These are phyloP conservation scores for Apocynum venetum DNA, from an alignment of 257 asterid species.

Conservation along the genomic window DNA sequence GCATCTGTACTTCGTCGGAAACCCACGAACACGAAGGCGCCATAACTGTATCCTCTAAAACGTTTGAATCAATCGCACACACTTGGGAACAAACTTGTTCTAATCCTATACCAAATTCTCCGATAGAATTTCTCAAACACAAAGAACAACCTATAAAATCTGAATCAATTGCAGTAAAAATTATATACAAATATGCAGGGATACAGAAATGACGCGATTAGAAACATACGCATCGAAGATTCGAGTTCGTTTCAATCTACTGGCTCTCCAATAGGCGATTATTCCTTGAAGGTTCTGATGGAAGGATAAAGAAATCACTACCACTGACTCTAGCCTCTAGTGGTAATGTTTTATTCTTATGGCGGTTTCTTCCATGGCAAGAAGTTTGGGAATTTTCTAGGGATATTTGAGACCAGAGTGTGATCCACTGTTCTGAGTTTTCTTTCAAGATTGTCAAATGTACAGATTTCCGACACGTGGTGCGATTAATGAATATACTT, in stretches of 20 bases:
- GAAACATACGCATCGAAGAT: background rate
- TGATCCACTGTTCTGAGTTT: background rate
- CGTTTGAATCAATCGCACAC: background rate
- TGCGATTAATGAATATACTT: no score
- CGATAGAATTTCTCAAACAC: background rate
- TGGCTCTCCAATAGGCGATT: background rate
- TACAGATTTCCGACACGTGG: slow-evolving; percentile 13
- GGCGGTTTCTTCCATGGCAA: slow-evolving; percentile 28
- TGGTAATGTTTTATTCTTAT: background rate
- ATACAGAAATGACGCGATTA: slow-evolving; percentile 3
- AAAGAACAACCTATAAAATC: background rate
- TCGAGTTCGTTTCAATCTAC: background rate
- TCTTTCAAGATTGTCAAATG: background rate
- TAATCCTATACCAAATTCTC: background rate
- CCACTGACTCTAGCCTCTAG: background rate
- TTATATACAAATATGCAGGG: background rate
- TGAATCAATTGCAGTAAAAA: background rate
- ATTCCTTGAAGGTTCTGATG: background rate
- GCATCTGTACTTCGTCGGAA: slow-evolving; percentile 27
- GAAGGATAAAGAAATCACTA: background rate
- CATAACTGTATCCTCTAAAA: slow-evolving; percentile 30
- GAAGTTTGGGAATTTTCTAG: slow-evolving; percentile 5
- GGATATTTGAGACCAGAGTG: slow-evolving; percentile 1
- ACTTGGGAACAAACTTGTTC: background rate
- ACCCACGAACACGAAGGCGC: slow-evolving; percentile 39